A percentile compares a stretch with the other conserved stretches of the same genome.
These are phyloP conservation scores for Xylariaceae sp. DNA, from an alignment of 2,329 filamentous ascomycete species.

Conservation along the genomic window DNA sequence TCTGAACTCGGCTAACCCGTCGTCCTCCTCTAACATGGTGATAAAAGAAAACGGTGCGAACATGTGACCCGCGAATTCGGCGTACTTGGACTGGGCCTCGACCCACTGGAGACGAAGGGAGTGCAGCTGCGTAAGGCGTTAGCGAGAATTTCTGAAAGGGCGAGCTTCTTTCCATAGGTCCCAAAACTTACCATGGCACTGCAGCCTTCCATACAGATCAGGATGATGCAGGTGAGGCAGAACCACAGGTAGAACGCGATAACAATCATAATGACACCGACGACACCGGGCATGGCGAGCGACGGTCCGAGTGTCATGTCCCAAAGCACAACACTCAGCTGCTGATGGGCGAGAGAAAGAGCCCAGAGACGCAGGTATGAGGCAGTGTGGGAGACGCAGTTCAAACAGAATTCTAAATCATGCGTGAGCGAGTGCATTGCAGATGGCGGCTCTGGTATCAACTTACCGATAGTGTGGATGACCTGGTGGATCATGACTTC, in stretches of 20 bases:
- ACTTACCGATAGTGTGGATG: conserved; percentile 95
- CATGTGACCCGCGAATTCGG: conserved; percentile 75
- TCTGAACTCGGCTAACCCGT: conserved; percentile 42
- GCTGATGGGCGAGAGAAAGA: conserved; percentile 93
- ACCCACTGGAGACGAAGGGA: conserved; percentile 80
- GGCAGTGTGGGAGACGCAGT: conserved; percentile 97
- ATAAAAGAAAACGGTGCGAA: conserved; percentile 80
- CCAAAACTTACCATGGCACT: conserved; percentile 64
- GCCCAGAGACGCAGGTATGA: conserved; percentile 99
- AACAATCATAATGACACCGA: conserved; percentile 80
- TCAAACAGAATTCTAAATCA: conserved; percentile 86
- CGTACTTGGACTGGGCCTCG: conserved; percentile 85
- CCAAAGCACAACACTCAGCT: conserved; percentile 95
- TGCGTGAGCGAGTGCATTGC: conserved; percentile 34
- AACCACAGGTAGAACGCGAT: conserved; percentile 90
- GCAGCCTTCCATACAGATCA: conserved; percentile 82
- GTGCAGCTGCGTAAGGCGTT: conserved; percentile 54
- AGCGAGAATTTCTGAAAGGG: conserved; percentile 4
- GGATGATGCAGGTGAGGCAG: conserved; percentile 72
- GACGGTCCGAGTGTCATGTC: conserved; percentile 87
- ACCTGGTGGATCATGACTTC: conserved; percentile 99
- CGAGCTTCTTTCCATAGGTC: not conserved
- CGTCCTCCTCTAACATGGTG: conserved; percentile 72
- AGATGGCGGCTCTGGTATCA: conserved; percentile 1
- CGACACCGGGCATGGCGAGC: conserved; percentile 65